Percentiles rank a stretch among this genome's conserved stretches.
Conservation (phyloP, 192 early-diverging fungal genomes). For the Funneliformis geosporum region DNA sequence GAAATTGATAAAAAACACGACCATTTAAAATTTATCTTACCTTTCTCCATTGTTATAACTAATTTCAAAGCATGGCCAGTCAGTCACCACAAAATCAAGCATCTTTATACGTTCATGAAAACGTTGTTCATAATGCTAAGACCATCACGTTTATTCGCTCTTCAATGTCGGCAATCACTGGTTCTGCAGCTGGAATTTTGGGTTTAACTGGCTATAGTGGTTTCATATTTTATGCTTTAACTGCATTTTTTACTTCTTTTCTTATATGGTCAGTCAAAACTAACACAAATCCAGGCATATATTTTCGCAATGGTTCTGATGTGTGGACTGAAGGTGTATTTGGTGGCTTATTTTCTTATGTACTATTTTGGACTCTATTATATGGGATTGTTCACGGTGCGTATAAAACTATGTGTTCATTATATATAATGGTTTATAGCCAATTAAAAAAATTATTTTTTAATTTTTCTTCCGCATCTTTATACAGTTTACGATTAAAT, state of each 20-base stretch:
- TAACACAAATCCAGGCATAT: conserved; percentile 52
- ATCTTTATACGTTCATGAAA: conserved; percentile 49
- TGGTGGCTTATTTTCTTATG: conserved; percentile 63
- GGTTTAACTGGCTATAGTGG: conserved; percentile 82
- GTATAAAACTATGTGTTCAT: background rate
- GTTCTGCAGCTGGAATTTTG: conserved; percentile 86
- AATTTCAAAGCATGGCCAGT: background rate
- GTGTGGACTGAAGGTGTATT: conserved; percentile 62
- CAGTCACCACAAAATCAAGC: conserved; percentile 24
- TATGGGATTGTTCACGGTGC: conserved; percentile 72
- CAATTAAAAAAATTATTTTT: no score
- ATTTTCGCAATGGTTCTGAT: conserved; percentile 57
- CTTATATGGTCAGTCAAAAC: conserved; percentile 64
- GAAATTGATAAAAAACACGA: no score
- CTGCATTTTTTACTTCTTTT: conserved; percentile 64
- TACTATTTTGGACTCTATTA: conserved; percentile 77
- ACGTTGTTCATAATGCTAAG: conserved; percentile 60
- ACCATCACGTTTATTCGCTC: conserved; percentile 68
- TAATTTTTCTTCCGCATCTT: no score
- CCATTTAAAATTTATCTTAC: background rate
- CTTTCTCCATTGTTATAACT: background rate
- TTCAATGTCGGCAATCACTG: conserved; percentile 71
- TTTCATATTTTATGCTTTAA: conserved; percentile 79
- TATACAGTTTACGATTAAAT: no score
- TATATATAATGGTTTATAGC: no score